phyloP scores from a whole-genome alignment of 441 rosid species.

The Erodium moschatum region DNA sequence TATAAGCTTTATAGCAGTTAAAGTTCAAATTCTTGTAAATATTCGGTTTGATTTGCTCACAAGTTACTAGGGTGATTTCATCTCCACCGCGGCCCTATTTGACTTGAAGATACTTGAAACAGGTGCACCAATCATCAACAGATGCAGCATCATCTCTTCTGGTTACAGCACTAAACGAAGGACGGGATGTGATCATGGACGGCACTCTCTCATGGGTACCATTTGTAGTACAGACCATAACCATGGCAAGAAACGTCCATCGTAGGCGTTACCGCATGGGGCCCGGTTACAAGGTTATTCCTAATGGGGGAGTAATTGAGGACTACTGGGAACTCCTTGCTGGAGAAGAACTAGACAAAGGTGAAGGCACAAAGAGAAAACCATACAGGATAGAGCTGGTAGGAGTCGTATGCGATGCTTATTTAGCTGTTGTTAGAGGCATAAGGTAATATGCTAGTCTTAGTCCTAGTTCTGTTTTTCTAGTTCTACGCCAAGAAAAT shows the following conservation, averaged over 20 bases:
- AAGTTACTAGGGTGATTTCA: too few relatives aligned
- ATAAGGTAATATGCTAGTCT: conserved; percentile 39
- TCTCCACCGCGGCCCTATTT: too few relatives aligned
- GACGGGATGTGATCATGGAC: conserved; percentile 91
- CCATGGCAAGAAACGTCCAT: conserved; percentile 80
- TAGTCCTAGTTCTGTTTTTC: not conserved
- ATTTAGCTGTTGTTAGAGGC: conserved; percentile 80
- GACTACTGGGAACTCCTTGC: conserved; percentile 62
- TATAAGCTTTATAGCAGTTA: too few relatives aligned
- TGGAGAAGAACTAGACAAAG: conserved; percentile 22
- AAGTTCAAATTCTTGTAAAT: too few relatives aligned
- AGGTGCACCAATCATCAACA: conserved; percentile 84
- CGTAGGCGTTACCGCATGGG: conserved; percentile 64
- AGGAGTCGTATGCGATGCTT: conserved; percentile 84
- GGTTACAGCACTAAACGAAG: conserved; percentile 82
- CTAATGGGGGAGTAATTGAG: conserved; percentile 50
- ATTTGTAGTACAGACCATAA: conserved; percentile 60
- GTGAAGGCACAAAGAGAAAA: conserved; percentile 29
- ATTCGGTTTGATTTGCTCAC: too few relatives aligned
- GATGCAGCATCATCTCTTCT: conserved; percentile 79
- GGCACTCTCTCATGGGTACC: conserved; percentile 94
- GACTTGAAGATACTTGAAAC: not conserved
- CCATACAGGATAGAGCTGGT: conserved; percentile 72
- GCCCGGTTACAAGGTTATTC: conserved; percentile 48
- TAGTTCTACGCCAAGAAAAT: not conserved